phyloP scores from a whole-genome alignment of 1,139 yeast genomes.

The Yamadazyma diospyri region DNA sequence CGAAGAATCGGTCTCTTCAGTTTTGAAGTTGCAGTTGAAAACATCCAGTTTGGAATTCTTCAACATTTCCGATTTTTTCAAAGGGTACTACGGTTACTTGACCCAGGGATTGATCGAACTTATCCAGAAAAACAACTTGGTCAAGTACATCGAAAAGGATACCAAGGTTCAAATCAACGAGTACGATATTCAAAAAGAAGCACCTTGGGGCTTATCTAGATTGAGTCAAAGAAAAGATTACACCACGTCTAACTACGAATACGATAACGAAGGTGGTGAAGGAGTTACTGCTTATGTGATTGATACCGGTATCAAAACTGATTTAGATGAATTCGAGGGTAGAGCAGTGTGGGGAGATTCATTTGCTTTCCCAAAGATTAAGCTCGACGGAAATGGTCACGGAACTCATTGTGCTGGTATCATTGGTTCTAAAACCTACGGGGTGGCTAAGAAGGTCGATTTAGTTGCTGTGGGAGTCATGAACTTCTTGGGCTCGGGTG shows the following conservation, averaged over 20 bases:
- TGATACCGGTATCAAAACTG: constrained; percentile 86
- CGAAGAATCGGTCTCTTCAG: constrained; percentile 10
- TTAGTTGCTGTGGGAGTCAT: constrained; percentile 77
- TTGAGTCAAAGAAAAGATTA: constrained; percentile 83
- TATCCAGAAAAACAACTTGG: constrained; percentile 70
- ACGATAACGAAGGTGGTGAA: constrained; percentile 79
- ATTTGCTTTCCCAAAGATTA: constrained; percentile 77
- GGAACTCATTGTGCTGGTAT: constrained; percentile 91
- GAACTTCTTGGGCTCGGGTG: constrained; percentile 73
- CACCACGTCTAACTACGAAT: constrained; percentile 74
- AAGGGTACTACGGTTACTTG: constrained; percentile 76
- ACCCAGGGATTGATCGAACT: constrained; percentile 66
- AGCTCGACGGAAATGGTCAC: constrained; percentile 91
- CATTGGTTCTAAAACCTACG: constrained; percentile 68
- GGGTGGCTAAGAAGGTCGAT: constrained; percentile 74
- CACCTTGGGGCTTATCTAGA: constrained; percentile 97
- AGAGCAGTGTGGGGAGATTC: constrained; percentile 96
- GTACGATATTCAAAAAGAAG: constrained; percentile 67
- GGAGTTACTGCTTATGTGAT: constrained; percentile 92
- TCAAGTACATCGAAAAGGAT: constrained; percentile 76
- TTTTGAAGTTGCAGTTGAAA: constrained; percentile 13
- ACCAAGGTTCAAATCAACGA: constrained; percentile 68
- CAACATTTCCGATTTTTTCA: constrained; percentile 49
- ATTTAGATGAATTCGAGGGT: constrained; percentile 82
- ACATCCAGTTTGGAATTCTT: constrained; percentile 33